Evolutionary conservation across 441 rosid species (phyloP).

Genomic region (Omphalea diandra): DNA sequence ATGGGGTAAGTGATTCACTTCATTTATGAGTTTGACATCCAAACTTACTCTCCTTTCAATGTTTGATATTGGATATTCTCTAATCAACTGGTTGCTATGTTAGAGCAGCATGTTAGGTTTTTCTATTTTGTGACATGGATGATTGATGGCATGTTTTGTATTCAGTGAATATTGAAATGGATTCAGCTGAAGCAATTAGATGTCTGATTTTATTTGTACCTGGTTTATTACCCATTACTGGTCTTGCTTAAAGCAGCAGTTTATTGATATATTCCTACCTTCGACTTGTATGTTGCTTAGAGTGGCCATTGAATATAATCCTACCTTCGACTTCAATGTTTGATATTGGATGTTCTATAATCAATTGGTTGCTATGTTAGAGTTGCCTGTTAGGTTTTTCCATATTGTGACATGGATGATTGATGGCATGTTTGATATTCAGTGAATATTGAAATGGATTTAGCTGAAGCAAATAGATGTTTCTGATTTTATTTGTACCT

Average conservation of each 20-base stretch:
- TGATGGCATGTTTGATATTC: not conserved
- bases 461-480: no score
- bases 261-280: not conserved
- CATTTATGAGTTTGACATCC: slow-evolving; percentile 9
- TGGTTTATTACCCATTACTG: not conserved
- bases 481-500: not conserved
- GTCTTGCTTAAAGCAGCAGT: not conserved
- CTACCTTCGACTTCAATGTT: no score
- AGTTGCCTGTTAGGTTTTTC: not conserved
- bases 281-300: not conserved
- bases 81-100: not conserved
- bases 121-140: not conserved
- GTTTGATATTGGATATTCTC: not conserved
- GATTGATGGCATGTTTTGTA: not conserved
- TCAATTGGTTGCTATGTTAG: not conserved
- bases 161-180: not conserved
- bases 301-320: not conserved
- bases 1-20: slow-evolving; percentile 75
- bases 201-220: not conserved
- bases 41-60: slow-evolving; percentile 6
- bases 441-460: not conserved
- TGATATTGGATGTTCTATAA: not conserved
- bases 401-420: not conserved
- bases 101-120: not conserved
- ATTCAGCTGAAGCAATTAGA: no score